Conservation (phyloP, 192 early-diverging fungal genomes). For the Entomortierella chlamydospora region DNA sequence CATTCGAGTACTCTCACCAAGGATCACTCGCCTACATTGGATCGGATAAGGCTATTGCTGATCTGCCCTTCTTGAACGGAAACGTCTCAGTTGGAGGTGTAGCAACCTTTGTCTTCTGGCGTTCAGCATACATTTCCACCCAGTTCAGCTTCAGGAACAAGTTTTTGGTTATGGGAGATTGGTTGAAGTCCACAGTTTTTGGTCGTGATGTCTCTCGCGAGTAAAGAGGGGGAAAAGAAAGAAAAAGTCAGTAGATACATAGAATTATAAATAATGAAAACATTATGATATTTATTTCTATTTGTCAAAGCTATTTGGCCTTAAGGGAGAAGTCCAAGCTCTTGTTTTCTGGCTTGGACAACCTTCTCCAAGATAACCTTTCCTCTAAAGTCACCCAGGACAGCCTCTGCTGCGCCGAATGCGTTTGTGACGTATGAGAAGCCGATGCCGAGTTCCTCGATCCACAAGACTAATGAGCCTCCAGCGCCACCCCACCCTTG, state of each 20-base stretch:
- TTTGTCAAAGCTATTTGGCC: neutral
- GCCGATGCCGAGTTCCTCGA: conserved; percentile 63
- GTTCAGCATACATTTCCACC: conserved; percentile 78
- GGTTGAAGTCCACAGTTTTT: conserved; percentile 91
- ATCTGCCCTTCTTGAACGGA: conserved; percentile 82
- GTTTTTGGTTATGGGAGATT: conserved; percentile 87
- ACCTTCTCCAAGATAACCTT: conserved; percentile 62
- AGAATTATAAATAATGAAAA: neutral
- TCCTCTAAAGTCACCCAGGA: conserved; percentile 67
- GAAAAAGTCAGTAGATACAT: neutral
- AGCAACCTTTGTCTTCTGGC: conserved; percentile 83
- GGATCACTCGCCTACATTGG: conserved; percentile 95
- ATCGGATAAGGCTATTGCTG: conserved; percentile 94
- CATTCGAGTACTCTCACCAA: conserved; percentile 87
- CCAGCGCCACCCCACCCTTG: conserved; percentile 76
- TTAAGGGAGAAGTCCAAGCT: conserved; percentile 19
- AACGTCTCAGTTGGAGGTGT: conserved; percentile 75
- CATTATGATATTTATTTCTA: neutral
- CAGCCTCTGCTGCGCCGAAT: conserved; percentile 50
- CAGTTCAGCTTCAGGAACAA: conserved; percentile 89
- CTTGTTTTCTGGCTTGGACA: conserved; percentile 35
- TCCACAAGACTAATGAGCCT: conserved; percentile 68
- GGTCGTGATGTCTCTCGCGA: conserved; percentile 94
- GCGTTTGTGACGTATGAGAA: conserved; percentile 72
- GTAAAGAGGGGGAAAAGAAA: conserved; percentile 56